Percentiles rank a stretch among this genome's conserved stretches.
Conservation (phyloP, 179 eudicot species). For the Amaranthus tricolor region DNA sequence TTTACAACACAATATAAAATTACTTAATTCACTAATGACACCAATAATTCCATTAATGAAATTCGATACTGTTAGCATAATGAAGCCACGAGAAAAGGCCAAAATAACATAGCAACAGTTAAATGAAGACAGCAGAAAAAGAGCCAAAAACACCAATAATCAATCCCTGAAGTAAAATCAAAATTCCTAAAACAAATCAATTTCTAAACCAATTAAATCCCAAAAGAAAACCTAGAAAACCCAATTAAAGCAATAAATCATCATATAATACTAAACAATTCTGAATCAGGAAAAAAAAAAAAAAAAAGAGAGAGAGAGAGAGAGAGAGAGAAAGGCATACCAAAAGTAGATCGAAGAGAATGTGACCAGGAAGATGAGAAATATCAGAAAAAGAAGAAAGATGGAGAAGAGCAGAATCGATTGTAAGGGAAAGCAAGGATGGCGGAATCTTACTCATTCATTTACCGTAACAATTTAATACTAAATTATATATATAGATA, state of each 20-base stretch:
- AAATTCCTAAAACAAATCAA: neutral
- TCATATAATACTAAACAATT: neutral
- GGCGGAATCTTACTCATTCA: conserved; percentile 67
- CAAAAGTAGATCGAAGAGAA: conserved; percentile 65
- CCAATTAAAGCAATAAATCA: neutral
- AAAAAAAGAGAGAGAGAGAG: conserved; percentile 4
- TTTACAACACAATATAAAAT: too few species aligned
- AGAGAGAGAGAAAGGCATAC: conserved; percentile 27
- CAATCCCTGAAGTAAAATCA: neutral
- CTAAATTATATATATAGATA: too few species aligned
- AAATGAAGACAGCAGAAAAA: too few species aligned
- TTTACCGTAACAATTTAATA: neutral
- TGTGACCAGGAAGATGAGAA: conserved; percentile 66
- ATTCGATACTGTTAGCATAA: too few species aligned
- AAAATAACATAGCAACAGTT: too few species aligned
- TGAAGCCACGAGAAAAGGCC: too few species aligned
- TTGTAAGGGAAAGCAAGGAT: conserved; percentile 63
- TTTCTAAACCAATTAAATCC: neutral
- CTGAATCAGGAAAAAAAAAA: neutral
- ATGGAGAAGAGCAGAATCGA: conserved; percentile 56
- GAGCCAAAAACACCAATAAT: neutral
- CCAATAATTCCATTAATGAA: too few species aligned
- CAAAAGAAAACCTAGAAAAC: neutral
- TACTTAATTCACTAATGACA: too few species aligned
- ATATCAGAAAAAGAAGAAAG: conserved; percentile 63